Percentiles rank a stretch among this genome's conserved stretches.
Conservation (phyloP, 2,329 filamentous ascomycete species). For the Aspergillus fischeri region DNA sequence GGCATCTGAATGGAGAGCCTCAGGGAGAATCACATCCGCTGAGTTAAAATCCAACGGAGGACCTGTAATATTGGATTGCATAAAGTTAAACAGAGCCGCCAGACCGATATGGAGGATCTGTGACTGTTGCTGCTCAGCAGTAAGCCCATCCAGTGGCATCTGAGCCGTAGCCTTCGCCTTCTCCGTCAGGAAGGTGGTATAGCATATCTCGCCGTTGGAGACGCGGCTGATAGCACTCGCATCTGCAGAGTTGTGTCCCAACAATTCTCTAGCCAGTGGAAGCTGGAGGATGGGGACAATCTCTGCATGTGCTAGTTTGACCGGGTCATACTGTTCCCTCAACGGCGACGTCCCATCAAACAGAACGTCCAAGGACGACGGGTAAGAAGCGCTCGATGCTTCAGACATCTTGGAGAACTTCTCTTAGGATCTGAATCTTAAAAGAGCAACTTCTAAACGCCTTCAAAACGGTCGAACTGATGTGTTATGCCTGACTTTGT, state of each 20-base stretch:
- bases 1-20: slow-evolving; percentile 31
- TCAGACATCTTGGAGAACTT: slow-evolving; percentile 20
- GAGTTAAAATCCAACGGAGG: slow-evolving; percentile 65
- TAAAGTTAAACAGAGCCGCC: slow-evolving; percentile 69
- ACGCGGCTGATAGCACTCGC: slow-evolving; percentile 28
- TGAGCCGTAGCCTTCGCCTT: slow-evolving; percentile 26
- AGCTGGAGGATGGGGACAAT: slow-evolving; percentile 30
- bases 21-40: slow-evolving; percentile 47
- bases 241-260: slow-evolving; percentile 32
- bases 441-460: not conserved
- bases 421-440: not conserved
- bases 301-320: slow-evolving; percentile 31
- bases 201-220: slow-evolving; percentile 30
- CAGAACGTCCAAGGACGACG: slow-evolving; percentile 30
- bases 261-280: slow-evolving; percentile 35
- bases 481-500: not conserved
- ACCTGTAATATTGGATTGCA: slow-evolving; percentile 85
- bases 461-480: not conserved
- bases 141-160: slow-evolving; percentile 17
- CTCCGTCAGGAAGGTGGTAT: slow-evolving; percentile 34
- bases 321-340: slow-evolving; percentile 31
- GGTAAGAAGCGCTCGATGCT: slow-evolving; percentile 15
- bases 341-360: slow-evolving; percentile 26
- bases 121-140: slow-evolving; percentile 29
- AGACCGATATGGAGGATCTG: slow-evolving; percentile 56